Evolutionary conservation across 1,284 basidiomycete species (phyloP).

Genomic region (Malassezia caprae): DNA sequence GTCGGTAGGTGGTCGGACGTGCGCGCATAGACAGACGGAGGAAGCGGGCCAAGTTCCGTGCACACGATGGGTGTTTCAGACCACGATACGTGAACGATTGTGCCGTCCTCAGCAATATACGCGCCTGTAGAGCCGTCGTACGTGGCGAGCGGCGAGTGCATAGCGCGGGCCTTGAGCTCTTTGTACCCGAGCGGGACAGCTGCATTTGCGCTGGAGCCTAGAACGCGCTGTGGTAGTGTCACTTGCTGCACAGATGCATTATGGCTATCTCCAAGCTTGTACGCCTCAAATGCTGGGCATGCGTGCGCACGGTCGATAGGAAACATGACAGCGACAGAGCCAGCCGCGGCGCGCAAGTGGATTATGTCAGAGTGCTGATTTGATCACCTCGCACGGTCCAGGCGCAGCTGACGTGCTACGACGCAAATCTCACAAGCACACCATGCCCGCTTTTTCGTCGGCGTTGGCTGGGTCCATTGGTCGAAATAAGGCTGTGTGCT

Average conservation of each 20-base stretch:
- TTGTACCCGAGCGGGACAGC: conserved; percentile 7
- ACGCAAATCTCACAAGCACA: background rate
- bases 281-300: conserved; percentile 6
- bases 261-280: background rate
- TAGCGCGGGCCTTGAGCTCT: conserved; percentile 13
- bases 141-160: background rate
- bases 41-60: background rate
- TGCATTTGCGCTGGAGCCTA: background rate
- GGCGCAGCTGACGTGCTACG: background rate
- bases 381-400: background rate
- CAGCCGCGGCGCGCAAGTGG: background rate
- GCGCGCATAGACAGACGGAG: background rate
- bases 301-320: background rate
- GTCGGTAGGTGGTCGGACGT: background rate
- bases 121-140: background rate
- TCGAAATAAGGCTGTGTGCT: background rate
- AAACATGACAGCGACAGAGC: conserved; percentile 1
- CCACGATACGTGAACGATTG: background rate
- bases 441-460: background rate
- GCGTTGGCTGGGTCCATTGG: no score
- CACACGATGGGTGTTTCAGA: background rate
- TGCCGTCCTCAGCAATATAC: conserved; percentile 4
- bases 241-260: background rate
- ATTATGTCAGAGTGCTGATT: background rate
- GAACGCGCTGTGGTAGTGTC: background rate